Evolutionary conservation across 495 filamentous ascomycete genomes (phyloP), one percentile per base, ranked within the genome.

Genomic region (Penicillium robsamsonii): DNA sequence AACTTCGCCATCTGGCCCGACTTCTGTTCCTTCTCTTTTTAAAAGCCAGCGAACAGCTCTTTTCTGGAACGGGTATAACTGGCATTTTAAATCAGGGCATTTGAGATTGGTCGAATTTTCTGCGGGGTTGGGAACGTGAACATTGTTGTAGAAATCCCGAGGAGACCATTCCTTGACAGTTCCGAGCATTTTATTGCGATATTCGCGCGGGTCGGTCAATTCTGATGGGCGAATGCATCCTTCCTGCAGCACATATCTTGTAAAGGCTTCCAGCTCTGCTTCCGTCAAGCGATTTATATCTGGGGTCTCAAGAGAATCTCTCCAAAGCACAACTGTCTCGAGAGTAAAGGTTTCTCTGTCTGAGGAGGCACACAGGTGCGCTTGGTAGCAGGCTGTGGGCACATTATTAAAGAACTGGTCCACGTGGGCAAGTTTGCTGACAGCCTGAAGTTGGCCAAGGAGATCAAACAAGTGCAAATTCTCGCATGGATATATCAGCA

Each of bases 31-130:
- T 62, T 91, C 89, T 61, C 82, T 76, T 49, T 65, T 58, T 30
- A 91, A 57, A 57, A 92, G 72, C 87, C 88, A 92, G 43, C 78
- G 69, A 5, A 91, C 79, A n/a, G 88, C 80, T 58, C 88, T 76
- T 55, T 79, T 77, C 63, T 92, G 88, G 59, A 91, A 92, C 0
- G 87, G 85, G 62, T 86, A 88, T 4, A 91, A 73, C 27, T 79
- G 63, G 56, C 76, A 84, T 13, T 75, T 65, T 5, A 83, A 60
- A 9, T 73, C 44, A 15, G 63, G 63, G 40, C 72, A 72, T 59
- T 71, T 67, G 4, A 84, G 69, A n/a, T 69, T 47, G 13, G 66
- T 67, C 18, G 80, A 70, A 2, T 64, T 54, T 43, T 65, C 38
- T 22, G 71, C 73, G 33, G 70, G 68, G 5, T 59, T 50, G 6